Conservation (phyloP, 1,284 basidiomycete genomes). For the Cryptococcus wingfieldii region DNA sequence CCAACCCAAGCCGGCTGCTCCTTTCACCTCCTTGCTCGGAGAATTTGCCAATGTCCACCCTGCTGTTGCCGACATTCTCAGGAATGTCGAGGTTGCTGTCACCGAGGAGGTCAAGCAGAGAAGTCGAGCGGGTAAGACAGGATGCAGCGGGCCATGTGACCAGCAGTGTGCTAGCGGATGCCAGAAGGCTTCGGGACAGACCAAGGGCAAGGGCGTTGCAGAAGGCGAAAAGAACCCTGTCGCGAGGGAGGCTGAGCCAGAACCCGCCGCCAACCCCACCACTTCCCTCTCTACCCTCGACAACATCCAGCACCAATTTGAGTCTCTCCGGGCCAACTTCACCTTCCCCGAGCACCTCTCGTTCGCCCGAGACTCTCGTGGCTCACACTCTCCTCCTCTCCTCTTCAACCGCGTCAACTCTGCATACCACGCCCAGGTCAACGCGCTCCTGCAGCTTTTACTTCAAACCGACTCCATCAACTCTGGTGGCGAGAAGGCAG, state of each 20-base stretch:
- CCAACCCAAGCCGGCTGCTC: not conserved
- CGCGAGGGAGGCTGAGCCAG: conserved; percentile 3
- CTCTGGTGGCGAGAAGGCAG: conserved; percentile 58
- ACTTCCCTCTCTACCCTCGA: conserved; percentile 31
- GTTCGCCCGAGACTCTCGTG: conserved; percentile 25
- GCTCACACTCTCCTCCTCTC: conserved; percentile 21
- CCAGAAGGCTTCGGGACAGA: conserved; percentile 5
- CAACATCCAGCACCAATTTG: conserved; percentile 29
- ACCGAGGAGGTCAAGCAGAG: conserved; percentile 10
- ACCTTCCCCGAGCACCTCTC: conserved; percentile 37
- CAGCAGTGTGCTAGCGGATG: not conserved
- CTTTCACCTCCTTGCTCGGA: conserved; percentile 25
- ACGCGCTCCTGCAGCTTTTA: conserved; percentile 60
- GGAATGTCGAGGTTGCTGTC: conserved; percentile 19
- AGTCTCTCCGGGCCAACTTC: conserved; percentile 23
- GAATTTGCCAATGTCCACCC: conserved; percentile 23
- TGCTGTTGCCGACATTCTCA: conserved; percentile 25
- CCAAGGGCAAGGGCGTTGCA: conserved; percentile 36
- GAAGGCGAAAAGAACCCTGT: conserved; percentile 23
- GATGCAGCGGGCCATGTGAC: conserved; percentile 1
- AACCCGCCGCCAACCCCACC: conserved; percentile 5
- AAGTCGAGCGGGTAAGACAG: conserved; percentile 1
- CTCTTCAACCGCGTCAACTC: conserved; percentile 55
- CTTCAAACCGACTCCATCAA: conserved; percentile 63
- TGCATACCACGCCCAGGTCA: conserved; percentile 58